Evolutionary conservation across 805 yeast species (phyloP), one percentile per base, ranked within the genome.

Genomic region (Tetrapisispora nanseiensis): DNA sequence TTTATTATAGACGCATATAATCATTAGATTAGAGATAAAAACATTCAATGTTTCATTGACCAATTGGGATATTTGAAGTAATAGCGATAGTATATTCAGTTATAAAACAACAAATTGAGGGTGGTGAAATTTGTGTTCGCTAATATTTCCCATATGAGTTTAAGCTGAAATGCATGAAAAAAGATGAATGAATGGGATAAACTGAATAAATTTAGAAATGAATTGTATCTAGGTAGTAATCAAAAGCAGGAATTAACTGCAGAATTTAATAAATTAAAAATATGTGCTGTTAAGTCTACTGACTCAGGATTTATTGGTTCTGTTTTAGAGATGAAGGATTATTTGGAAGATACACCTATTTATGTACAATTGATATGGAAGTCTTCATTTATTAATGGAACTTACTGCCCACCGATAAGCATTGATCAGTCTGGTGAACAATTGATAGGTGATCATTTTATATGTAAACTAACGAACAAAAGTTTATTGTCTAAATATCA

Each of bases 331-430:
- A 22, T 56, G 6, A 47, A 34, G 33, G 47, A 49, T 9, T 40
- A 43, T n/a, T 21, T 46, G 13, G 46, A 46, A 16, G 19, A 21
- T 12, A 19, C 37, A 6, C 39, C 44, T 13, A 26, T 44, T 11
- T 46, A 46, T 13, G 43, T 44, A 5, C 52, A 48, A 22, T 28
- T 52, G 6, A 31, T 47, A 6, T 59, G 64, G 65, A 31, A 49
- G 7, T 57, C 61, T 19, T 55, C 62, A 1, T 38, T 38, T 4
- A 39, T 54, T 3, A 33, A 40, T 11, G 40, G 40, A 12, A 42
- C 41, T 7, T 35, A 50, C n/a, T 59, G 53, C 41, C 62, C 62
- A 4, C 64, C 65, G 2, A 35, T 59, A 9, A 16, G 33, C 20
- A 46, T 52, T 5, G 41, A 44, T 10, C 38, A 38, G 13, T 58